These are phyloP conservation scores for Tricholoma terreum DNA, from an alignment of 768 basidiomycete genomes.

Conservation along the genomic window DNA sequence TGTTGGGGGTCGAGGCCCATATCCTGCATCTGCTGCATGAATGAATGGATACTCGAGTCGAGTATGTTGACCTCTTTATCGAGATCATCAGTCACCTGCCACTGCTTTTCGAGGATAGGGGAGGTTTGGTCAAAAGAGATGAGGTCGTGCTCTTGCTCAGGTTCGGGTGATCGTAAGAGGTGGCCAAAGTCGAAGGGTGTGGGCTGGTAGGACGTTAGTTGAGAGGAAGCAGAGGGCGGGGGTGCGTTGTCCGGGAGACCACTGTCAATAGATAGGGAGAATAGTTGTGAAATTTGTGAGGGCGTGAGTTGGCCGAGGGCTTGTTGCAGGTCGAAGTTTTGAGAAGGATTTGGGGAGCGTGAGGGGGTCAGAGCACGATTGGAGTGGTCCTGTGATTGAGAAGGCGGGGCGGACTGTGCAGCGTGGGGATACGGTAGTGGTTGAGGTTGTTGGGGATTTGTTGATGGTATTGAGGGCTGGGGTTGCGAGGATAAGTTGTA, in stretches of 20 bases:
- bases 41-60: conserved; percentile 61
- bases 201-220: conserved; percentile 34
- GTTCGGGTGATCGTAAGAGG: conserved; percentile 14
- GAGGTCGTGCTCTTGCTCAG: conserved; percentile 24
- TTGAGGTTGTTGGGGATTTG: neutral
- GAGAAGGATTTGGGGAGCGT: conserved; percentile 15
- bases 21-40: conserved; percentile 45
- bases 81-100: conserved; percentile 61
- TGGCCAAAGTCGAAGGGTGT: conserved; percentile 31
- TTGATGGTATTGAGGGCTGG: neutral
- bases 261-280: conserved; percentile 38
- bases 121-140: conserved; percentile 27
- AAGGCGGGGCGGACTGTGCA: neutral
- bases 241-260: conserved; percentile 8
- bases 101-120: conserved; percentile 23
- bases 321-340: conserved; percentile 46
- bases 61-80: conserved; percentile 71
- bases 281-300: conserved; percentile 54
- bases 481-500: neutral
- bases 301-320: conserved; percentile 55
- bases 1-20: conserved; percentile 13
- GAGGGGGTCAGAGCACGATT: conserved; percentile 24
- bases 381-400: conserved; percentile 11
- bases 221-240: conserved; percentile 14
- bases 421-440: neutral